A percentile compares a stretch with the other conserved stretches of the same genome.
Conservation (phyloP, 805 yeast genomes). For the Suhomyces sp. region DNA sequence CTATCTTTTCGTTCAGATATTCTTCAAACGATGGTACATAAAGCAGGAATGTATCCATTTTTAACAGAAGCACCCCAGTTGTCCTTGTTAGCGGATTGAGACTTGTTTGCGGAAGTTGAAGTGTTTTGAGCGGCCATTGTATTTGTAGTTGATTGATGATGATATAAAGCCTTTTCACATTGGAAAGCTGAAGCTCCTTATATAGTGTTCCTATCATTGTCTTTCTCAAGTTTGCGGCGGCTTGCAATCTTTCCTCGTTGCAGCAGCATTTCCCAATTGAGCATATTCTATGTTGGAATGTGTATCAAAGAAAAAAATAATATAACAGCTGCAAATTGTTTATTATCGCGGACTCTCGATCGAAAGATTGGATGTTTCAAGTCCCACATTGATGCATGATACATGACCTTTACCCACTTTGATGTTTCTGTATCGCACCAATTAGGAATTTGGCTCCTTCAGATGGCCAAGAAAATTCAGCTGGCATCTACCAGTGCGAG, state of each 20-base stretch:
- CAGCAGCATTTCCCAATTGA: neutral
- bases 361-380: neutral
- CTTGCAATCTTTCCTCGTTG: no score
- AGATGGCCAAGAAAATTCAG: neutral
- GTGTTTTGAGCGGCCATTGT: conserved; percentile 3
- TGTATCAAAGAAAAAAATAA: neutral
- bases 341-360: neutral
- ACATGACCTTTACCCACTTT: neutral
- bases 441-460: neutral
- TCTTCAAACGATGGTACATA: conserved; percentile 1
- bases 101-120: conserved; percentile 1
- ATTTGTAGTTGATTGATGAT: neutral
- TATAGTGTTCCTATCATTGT: neutral
- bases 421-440: neutral
- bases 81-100: conserved; percentile 4
- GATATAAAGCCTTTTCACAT: neutral
- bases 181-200: neutral
- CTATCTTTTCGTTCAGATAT: neutral
- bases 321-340: neutral
- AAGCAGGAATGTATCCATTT: neutral
- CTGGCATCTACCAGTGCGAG: neutral
- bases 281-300: neutral
- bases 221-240: neutral
- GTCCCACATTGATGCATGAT: neutral
- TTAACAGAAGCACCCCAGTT: neutral